Percentiles rank a stretch among this genome's conserved stretches.
Evolutionary conservation across 768 basidiomycete species (phyloP).

Genomic region (Podaxis carcinomalis): DNA sequence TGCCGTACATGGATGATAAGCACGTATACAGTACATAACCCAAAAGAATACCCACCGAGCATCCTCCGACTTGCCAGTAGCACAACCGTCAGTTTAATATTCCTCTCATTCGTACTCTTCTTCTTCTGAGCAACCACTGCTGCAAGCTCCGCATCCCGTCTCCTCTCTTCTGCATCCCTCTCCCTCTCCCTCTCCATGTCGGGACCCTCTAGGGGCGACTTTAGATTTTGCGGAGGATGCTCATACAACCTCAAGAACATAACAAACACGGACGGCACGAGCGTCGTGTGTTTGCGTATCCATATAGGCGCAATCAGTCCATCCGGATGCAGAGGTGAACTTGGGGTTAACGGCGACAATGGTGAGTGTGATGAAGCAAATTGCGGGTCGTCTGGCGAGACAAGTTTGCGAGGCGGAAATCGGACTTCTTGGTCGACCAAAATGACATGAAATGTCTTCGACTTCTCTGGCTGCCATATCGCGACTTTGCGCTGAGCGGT

Average conservation of each 20-base stretch:
- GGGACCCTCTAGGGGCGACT: constrained; percentile 51
- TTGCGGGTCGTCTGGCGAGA: constrained; percentile 53
- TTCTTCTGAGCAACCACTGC: constrained; percentile 78
- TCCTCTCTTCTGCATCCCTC: constrained; percentile 63
- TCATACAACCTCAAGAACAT: constrained; percentile 86
- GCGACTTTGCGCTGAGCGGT: constrained; percentile 56
- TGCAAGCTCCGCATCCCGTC: constrained; percentile 71
- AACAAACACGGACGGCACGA: constrained; percentile 91
- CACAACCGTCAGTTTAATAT: constrained; percentile 92
- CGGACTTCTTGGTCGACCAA: constrained; percentile 81
- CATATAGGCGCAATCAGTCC: constrained; percentile 97
- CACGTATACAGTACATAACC: not conserved
- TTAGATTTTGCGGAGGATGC: constrained; percentile 36
- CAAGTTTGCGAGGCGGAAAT: constrained; percentile 84
- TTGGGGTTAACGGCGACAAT: constrained; percentile 84
- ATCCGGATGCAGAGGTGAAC: constrained; percentile 90
- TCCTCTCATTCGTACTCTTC: constrained; percentile 74
- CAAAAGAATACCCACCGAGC: constrained; percentile 55
- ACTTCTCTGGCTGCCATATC: constrained; percentile 71
- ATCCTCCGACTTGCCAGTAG: constrained; percentile 84
- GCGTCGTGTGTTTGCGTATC: constrained; percentile 92
- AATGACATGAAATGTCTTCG: constrained; percentile 74
- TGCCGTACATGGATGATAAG: constrained; percentile 23
- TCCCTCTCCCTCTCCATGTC: constrained; percentile 53
- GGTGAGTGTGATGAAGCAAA: constrained; percentile 74